Percentiles rank a stretch among this genome's conserved stretches.
Evolutionary conservation across 257 asterid genomes (phyloP).

Genomic region (Phtheirospermum japonicum): DNA sequence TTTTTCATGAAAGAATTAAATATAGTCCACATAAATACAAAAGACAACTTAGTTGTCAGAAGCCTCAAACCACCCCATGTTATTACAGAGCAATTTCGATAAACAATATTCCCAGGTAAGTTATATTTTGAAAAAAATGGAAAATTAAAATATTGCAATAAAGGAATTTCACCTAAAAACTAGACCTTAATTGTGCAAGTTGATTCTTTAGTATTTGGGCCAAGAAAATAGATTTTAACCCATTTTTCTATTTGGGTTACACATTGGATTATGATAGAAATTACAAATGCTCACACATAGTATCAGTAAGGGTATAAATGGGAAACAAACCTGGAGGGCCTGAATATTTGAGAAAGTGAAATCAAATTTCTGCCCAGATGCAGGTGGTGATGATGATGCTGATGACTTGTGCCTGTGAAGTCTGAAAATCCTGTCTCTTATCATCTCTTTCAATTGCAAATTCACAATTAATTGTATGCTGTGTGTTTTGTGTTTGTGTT

Average conservation of each 20-base stretch:
- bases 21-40: conserved; percentile 15
- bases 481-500: conserved; percentile 3
- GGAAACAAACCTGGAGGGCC: conserved; percentile 37
- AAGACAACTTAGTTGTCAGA: conserved; percentile 18
- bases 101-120: conserved; percentile 25
- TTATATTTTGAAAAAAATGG: conserved; percentile 10
- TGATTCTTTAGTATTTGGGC: too few relatives aligned
- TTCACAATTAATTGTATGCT: not conserved
- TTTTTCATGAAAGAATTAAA: not conserved
- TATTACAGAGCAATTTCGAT: conserved; percentile 26
- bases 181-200: not conserved
- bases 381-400: conserved; percentile 7
- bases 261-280: too few relatives aligned
- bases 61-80: conserved; percentile 27
- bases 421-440: conserved; percentile 44
- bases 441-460: conserved; percentile 27
- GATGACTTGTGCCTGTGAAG: conserved; percentile 40
- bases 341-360: conserved; percentile 43
- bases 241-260: too few relatives aligned
- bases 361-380: conserved; percentile 38
- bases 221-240: too few relatives aligned
- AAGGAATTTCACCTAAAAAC: not conserved
- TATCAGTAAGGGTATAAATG: not conserved
- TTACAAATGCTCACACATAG: too few relatives aligned
- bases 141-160: not conserved